Percentiles rank a stretch among this genome's conserved stretches.
Conservation (phyloP, 23 red algal species). For the Gracilaria domingensis region DNA sequence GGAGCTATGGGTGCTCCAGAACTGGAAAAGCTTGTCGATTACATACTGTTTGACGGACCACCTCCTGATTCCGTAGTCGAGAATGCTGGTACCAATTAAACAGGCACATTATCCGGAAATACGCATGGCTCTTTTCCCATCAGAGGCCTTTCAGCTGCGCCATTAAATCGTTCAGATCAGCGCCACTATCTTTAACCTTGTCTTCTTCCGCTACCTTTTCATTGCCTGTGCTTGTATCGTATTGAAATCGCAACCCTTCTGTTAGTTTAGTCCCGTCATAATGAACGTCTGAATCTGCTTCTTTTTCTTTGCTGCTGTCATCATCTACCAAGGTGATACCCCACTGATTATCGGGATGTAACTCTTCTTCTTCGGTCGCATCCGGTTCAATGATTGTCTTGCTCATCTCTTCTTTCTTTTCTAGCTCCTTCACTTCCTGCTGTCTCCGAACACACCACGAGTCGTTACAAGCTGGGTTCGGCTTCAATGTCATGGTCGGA, state of each 20-base stretch:
- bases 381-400: constrained; percentile 17
- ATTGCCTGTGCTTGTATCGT: constrained; percentile 22
- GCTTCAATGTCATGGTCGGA: constrained; percentile 64
- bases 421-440: constrained; percentile 12
- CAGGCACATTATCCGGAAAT: no score
- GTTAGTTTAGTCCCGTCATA: constrained; percentile 25
- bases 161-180: constrained; percentile 67
- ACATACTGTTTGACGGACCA: constrained; percentile 62
- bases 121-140: not conserved
- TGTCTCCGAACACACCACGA: constrained; percentile 70
- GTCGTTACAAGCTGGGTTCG: constrained; percentile 74
- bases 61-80: constrained; percentile 1
- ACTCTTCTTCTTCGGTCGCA: constrained; percentile 33
- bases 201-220: constrained; percentile 40
- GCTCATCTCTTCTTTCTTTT: not conserved
- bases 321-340: constrained; percentile 73
- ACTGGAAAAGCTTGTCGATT: constrained; percentile 67
- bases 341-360: constrained; percentile 88
- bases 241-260: constrained; percentile 60
- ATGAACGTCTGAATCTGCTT: not conserved
- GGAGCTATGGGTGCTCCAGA: constrained; percentile 70
- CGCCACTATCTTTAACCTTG: constrained; percentile 59
- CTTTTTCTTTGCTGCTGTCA: constrained; percentile 3
- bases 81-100: constrained; percentile 4
- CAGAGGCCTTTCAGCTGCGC: constrained; percentile 61